These are phyloP conservation scores for Cercospora sp. DNA, from an alignment of 2,329 filamentous ascomycete genomes.

Conservation along the genomic window DNA sequence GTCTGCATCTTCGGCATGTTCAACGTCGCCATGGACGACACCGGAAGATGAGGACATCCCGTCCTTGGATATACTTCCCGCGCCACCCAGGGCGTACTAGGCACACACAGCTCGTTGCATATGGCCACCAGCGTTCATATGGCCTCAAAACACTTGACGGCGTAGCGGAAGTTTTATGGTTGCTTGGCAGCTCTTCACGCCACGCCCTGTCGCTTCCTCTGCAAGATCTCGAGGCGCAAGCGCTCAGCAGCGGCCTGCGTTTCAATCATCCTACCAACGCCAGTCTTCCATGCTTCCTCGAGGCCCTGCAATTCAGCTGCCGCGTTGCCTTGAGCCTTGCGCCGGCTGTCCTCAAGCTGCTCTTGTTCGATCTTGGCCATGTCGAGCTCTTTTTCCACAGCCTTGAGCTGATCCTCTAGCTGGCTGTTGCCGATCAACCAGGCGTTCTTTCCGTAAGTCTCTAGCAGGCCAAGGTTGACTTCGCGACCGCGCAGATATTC, in stretches of 20 bases:
- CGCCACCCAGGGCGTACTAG: background rate
- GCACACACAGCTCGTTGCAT: background rate
- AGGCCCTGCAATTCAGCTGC: slow-evolving; percentile 71
- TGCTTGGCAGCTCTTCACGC: slow-evolving; percentile 15
- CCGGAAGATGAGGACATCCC: background rate
- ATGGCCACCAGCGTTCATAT: background rate
- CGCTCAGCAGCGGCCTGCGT: slow-evolving; percentile 80
- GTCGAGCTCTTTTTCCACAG: slow-evolving; percentile 73
- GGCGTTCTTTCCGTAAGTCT: slow-evolving; percentile 80
- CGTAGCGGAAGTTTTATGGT: background rate
- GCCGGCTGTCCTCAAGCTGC: slow-evolving; percentile 68
- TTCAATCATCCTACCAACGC: slow-evolving; percentile 78
- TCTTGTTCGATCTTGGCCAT: slow-evolving; percentile 69
- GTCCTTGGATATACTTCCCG: background rate
- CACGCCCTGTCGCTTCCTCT: slow-evolving; percentile 56
- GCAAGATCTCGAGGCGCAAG: slow-evolving; percentile 66
- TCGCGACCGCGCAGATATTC: slow-evolving; percentile 59
- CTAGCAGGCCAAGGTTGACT: slow-evolving; percentile 70
- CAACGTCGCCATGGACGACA: background rate
- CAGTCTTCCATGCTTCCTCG: slow-evolving; percentile 76
- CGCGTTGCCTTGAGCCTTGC: slow-evolving; percentile 68
- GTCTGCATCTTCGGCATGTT: background rate
- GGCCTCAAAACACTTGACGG: background rate
- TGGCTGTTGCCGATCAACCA: slow-evolving; percentile 87
- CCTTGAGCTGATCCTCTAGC: slow-evolving; percentile 69